Conservation (phyloP, 2,329 filamentous ascomycete species). For the Colletotrichum siamense region DNA sequence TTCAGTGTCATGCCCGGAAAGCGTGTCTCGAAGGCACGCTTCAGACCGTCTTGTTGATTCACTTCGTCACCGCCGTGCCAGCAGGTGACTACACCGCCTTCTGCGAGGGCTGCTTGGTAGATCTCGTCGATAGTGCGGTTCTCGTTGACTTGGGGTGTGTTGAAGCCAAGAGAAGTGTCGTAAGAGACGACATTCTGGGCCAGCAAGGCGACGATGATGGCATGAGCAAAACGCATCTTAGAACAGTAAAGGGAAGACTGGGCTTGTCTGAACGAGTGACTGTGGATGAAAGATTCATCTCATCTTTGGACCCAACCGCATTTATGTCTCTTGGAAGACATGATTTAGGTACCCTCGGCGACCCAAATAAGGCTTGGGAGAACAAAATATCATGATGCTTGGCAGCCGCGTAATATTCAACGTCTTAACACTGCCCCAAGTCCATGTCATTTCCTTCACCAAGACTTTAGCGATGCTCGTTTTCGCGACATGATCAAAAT, state of each 20-base stretch:
- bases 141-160: constrained; percentile 34
- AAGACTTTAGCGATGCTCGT: neutral
- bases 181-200: neutral
- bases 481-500: neutral
- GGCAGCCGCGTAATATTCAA: neutral
- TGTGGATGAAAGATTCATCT: neutral
- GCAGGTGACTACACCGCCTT: constrained; percentile 48
- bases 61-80: constrained; percentile 56
- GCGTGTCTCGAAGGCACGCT: constrained; percentile 46
- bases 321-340: neutral
- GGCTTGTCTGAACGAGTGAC: neutral
- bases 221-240: neutral
- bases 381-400: neutral
- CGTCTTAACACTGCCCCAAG: neutral
- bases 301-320: neutral
- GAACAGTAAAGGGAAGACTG: neutral
- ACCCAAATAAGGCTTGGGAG: neutral
- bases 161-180: neutral
- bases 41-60: constrained; percentile 42
- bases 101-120: constrained; percentile 53
- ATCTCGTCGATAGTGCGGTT: constrained; percentile 55
- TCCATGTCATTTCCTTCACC: neutral
- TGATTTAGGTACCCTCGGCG: neutral
- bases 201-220: neutral
- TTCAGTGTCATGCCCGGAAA: constrained; percentile 59